These are phyloP conservation scores for Galerina marginata DNA, from an alignment of 768 basidiomycete genomes.

Conservation along the genomic window DNA sequence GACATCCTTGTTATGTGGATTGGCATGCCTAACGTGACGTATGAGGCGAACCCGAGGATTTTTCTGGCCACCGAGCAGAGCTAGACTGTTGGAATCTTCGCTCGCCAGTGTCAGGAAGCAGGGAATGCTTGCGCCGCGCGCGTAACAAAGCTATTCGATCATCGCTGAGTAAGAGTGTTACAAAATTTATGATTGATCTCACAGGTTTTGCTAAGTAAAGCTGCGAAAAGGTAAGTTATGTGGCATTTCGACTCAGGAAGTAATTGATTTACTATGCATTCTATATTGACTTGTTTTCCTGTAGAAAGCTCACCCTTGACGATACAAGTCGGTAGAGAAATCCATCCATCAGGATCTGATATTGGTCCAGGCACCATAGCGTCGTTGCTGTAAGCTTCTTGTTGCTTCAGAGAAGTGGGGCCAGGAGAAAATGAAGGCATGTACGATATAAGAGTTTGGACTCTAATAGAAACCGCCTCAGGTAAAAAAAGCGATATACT, in stretches of 20 bases:
- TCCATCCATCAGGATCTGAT: conserved; percentile 40
- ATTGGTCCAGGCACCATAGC: conserved; percentile 29
- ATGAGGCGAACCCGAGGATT: not conserved
- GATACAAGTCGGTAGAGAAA: conserved; percentile 26
- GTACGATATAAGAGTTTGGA: conserved; percentile 1
- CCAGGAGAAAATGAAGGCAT: conserved; percentile 30
- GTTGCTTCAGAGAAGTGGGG: conserved; percentile 35
- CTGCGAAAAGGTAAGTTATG: not conserved
- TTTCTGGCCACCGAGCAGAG: not conserved
- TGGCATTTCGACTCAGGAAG: not conserved
- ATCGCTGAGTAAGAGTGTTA: not conserved
- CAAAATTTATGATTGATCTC: not conserved
- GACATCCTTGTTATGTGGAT: not conserved
- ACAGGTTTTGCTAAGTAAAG: not conserved
- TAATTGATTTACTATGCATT: conserved; percentile 23
- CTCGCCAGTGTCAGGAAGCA: not conserved
- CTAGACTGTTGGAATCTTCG: not conserved
- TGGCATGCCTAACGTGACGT: not conserved
- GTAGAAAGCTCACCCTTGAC: conserved; percentile 30
- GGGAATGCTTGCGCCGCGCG: not conserved
- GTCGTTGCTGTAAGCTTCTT: conserved; percentile 32
- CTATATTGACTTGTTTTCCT: conserved; percentile 28
- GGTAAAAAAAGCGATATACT: not conserved
- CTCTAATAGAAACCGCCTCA: not conserved
- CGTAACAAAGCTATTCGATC: not conserved